phyloP scores from a whole-genome alignment of 176 grass and related monocot genomes.

The Musa schizocarpa region DNA sequence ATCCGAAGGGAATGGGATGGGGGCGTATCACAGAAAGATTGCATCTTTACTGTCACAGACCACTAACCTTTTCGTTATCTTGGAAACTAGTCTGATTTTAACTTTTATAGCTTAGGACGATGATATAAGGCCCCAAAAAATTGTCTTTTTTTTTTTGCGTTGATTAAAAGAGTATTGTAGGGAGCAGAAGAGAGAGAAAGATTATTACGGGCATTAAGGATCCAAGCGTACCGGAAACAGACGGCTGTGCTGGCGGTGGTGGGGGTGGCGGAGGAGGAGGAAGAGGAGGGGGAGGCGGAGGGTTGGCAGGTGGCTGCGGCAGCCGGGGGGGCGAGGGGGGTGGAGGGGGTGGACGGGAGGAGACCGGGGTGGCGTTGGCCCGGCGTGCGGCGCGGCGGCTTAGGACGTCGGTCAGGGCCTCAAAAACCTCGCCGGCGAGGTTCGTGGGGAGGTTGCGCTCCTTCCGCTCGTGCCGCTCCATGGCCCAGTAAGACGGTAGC shows the following conservation, averaged over 20 bases:
- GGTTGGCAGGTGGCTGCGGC: slow-evolving; percentile 18
- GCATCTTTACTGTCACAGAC: background rate
- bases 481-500: slow-evolving; percentile 62
- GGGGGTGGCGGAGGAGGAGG: slow-evolving; percentile 4
- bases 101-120: background rate
- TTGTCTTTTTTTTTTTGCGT: background rate
- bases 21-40: slow-evolving; percentile 25
- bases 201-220: slow-evolving; percentile 19
- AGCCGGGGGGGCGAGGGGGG: slow-evolving; percentile 14
- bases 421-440: slow-evolving; percentile 69
- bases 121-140: slow-evolving; percentile 8
- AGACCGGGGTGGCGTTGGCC: slow-evolving; percentile 17
- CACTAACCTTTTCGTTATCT: slow-evolving; percentile 8
- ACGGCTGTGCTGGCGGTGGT: slow-evolving; percentile 38
- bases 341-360: slow-evolving; percentile 6
- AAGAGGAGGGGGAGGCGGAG: background rate
- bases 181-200: slow-evolving; percentile 17
- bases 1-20: background rate
- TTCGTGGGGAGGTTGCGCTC: slow-evolving; percentile 88
- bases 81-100: background rate
- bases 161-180: background rate
- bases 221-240: slow-evolving; percentile 79
- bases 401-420: slow-evolving; percentile 77
- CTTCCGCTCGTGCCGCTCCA: slow-evolving; percentile 88
- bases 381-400: slow-evolving; percentile 58